A percentile compares a stretch with the other conserved stretches of the same genome.
phyloP scores from a whole-genome alignment of 192 early-diverging fungal species.

The Gryganskiella cystojenkinii region DNA sequence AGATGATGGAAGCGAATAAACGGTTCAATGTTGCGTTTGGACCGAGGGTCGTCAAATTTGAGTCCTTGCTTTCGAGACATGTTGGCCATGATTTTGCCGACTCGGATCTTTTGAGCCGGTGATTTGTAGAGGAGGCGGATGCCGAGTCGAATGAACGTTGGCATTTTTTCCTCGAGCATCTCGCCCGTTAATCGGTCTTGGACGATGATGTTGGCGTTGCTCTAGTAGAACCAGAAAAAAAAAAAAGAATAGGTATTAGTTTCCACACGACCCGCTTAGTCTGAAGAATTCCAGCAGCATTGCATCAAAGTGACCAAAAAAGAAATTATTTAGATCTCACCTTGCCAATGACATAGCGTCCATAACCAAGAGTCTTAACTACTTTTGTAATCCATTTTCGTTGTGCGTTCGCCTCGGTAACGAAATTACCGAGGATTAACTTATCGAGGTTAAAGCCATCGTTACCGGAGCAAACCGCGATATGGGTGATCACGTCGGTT shows the following conservation, averaged over 20 bases:
- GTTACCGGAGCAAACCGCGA: slow-evolving; percentile 78
- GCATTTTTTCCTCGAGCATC: slow-evolving; percentile 81
- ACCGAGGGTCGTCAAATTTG: slow-evolving; percentile 76
- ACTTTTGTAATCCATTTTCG: slow-evolving; percentile 76
- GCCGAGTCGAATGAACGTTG: slow-evolving; percentile 79
- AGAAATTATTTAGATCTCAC: slow-evolving; percentile 17
- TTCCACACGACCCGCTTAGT: no score
- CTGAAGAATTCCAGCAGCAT: no score
- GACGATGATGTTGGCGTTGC: slow-evolving; percentile 81
- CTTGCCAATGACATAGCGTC: slow-evolving; percentile 68
- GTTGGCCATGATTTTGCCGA: slow-evolving; percentile 58
- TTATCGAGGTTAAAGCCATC: slow-evolving; percentile 77
- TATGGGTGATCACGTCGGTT: slow-evolving; percentile 82
- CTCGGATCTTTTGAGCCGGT: slow-evolving; percentile 57
- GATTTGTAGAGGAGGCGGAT: slow-evolving; percentile 82
- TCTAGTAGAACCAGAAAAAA: no score
- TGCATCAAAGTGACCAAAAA: neutral
- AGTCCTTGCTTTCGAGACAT: slow-evolving; percentile 77
- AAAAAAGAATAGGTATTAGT: no score
- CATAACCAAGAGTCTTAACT: slow-evolving; percentile 73
- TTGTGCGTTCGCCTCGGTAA: slow-evolving; percentile 79
- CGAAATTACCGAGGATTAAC: slow-evolving; percentile 81
- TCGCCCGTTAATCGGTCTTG: slow-evolving; percentile 76
- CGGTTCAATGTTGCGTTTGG: slow-evolving; percentile 70
- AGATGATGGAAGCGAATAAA: slow-evolving; percentile 83